Conservation (phyloP, 192 early-diverging fungal genomes). For the Backusella macrospora region DNA sequence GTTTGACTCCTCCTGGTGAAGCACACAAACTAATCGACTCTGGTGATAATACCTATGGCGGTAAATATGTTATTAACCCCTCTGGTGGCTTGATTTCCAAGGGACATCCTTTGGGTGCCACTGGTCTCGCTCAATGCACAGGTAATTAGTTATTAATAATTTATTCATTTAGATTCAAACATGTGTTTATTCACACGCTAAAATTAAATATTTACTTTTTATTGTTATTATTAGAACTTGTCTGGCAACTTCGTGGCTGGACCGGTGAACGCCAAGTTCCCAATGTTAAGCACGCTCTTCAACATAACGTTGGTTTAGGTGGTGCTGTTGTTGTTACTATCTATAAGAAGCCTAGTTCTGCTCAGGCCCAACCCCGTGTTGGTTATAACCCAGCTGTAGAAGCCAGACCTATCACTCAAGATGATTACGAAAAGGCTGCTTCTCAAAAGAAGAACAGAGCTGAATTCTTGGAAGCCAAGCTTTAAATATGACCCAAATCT, state of each 20-base stretch:
- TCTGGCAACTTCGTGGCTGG: constrained; percentile 68
- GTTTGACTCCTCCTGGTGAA: constrained; percentile 64
- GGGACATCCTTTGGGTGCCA: constrained; percentile 78
- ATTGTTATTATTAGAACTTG: constrained; percentile 41
- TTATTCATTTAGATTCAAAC: constrained; percentile 27
- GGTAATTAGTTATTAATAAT: constrained; percentile 40
- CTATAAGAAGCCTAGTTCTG: constrained; percentile 57
- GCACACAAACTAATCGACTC: constrained; percentile 62
- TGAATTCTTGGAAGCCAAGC: constrained; percentile 40
- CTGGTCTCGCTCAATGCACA: constrained; percentile 75
- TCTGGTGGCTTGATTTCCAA: constrained; percentile 77
- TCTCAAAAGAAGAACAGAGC: constrained; percentile 41
- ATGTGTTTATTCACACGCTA: neutral
- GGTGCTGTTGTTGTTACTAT: constrained; percentile 71
- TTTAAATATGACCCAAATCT: constrained; percentile 18
- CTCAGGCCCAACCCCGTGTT: constrained; percentile 42
- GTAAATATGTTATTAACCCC: constrained; percentile 72
- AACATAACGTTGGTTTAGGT: constrained; percentile 77
- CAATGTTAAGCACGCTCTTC: constrained; percentile 64
- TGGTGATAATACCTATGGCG: constrained; percentile 61
- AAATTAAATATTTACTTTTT: neutral
- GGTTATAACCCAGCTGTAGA: constrained; percentile 64
- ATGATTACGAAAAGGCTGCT: constrained; percentile 57
- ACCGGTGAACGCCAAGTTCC: constrained; percentile 68
- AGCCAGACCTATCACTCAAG: constrained; percentile 58